Conservation (phyloP, 176 grass and related monocot genomes). For the Raddia guianensis region DNA sequence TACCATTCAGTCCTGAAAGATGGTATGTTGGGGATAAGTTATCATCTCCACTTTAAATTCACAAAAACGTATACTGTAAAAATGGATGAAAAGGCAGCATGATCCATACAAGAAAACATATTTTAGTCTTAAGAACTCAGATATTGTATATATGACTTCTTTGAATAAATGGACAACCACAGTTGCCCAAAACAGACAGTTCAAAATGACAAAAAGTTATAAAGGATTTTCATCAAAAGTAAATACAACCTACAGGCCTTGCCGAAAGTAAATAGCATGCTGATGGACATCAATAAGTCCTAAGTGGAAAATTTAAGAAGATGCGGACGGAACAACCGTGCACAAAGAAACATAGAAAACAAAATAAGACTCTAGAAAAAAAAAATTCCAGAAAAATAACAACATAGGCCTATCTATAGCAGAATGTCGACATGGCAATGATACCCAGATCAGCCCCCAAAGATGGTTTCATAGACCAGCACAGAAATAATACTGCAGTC, state of each 20-base stretch:
- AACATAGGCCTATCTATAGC: conserved; percentile 24
- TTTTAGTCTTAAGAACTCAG: background rate
- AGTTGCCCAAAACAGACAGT: background rate
- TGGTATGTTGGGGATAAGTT: background rate
- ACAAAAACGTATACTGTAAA: background rate
- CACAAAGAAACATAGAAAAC: conserved; percentile 7
- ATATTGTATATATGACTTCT: background rate
- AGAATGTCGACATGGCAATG: conserved; percentile 27
- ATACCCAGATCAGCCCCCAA: conserved; percentile 29
- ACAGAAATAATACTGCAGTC: conserved; percentile 15
- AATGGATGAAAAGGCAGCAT: background rate
- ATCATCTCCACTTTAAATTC: conserved; percentile 17
- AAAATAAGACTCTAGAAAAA: background rate
- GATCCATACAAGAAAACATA: background rate
- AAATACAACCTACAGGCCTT: conserved; percentile 1
- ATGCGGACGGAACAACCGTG: background rate
- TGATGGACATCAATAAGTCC: background rate
- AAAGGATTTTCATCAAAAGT: background rate
- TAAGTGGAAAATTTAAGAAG: background rate
- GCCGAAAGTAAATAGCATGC: conserved; percentile 13
- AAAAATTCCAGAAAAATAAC: background rate
- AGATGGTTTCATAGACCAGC: conserved; percentile 37
- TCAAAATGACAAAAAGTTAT: background rate
- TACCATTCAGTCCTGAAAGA: conserved; percentile 19
- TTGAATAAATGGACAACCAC: background rate